Conservation (phyloP, 2,329 filamentous ascomycete genomes). For the Onygenales sp. region DNA sequence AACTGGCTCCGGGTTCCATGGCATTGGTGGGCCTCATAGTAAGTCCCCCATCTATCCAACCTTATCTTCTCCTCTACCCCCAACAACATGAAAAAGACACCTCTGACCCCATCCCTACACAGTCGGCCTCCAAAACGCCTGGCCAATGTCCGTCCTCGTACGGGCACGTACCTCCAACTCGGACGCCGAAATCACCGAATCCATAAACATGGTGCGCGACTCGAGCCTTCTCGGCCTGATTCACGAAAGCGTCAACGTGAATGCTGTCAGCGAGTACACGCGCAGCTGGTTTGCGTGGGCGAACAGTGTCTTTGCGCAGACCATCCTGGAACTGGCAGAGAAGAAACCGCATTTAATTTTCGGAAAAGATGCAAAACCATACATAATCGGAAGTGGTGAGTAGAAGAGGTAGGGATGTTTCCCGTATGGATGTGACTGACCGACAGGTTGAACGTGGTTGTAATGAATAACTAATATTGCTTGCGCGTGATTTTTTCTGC, state of each 20-base stretch:
- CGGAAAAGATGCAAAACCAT: constrained; percentile 42
- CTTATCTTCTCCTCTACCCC: constrained; percentile 2
- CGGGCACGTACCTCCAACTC: constrained; percentile 83
- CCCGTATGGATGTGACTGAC: no score
- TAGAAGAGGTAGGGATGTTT: no score
- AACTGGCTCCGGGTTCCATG: constrained; percentile 63
- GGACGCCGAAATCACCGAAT: constrained; percentile 67
- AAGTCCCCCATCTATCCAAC: constrained; percentile 18
- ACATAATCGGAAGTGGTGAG: constrained; percentile 12
- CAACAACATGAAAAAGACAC: not conserved
- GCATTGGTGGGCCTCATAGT: constrained; percentile 73
- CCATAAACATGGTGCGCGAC: constrained; percentile 63
- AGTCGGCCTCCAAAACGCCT: constrained; percentile 81
- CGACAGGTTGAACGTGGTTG: no score
- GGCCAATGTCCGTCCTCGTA: constrained; percentile 91
- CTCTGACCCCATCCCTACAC: constrained; percentile 18
- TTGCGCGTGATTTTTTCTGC: no score
- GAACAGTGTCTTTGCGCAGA: constrained; percentile 90
- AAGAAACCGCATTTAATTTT: constrained; percentile 85
- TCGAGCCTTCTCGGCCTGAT: constrained; percentile 70
- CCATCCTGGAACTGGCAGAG: constrained; percentile 79
- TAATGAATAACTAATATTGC: no score
- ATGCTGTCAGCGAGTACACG: constrained; percentile 61
- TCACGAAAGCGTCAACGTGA: constrained; percentile 87
- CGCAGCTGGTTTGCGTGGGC: constrained; percentile 97